Conservation (phyloP, 225 moss, liverwort and hornwort species). For the Pseudoscleropodium purum region DNA sequence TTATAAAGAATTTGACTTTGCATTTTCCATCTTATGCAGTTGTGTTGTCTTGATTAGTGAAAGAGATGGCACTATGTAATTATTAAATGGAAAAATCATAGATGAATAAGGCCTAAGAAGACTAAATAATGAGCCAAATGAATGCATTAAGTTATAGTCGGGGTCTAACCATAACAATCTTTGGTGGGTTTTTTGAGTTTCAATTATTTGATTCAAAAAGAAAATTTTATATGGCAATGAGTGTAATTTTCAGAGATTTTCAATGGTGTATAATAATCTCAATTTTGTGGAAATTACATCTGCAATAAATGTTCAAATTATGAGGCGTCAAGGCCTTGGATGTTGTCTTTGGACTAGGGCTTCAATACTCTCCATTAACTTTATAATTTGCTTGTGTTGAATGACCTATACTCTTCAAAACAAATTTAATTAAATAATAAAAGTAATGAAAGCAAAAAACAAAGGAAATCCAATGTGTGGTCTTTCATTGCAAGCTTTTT, state of each 20-base stretch:
- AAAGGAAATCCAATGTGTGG: too few relatives aligned
- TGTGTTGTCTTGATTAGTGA: neutral
- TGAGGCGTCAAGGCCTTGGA: neutral
- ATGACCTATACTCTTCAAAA: rapidly evolving
- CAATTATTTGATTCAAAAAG: neutral
- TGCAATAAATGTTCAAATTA: neutral
- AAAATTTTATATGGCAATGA: neutral
- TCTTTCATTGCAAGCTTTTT: neutral
- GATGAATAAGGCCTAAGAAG: neutral
- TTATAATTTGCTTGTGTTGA: neutral
- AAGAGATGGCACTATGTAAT: neutral
- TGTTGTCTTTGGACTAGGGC: neutral
- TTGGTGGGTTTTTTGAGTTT: neutral
- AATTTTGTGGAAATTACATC: neutral
- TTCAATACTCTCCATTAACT: neutral
- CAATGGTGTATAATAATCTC: neutral
- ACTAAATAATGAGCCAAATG: neutral
- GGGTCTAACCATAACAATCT: neutral
- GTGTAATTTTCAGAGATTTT: neutral
- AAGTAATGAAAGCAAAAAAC: neutral
- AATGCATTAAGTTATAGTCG: neutral
- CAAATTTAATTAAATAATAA: neutral
- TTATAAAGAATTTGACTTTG: neutral
- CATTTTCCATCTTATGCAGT: neutral
- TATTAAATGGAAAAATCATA: neutral